phyloP scores from a whole-genome alignment of 176 grass and related monocot species.

The Rhynchospora pubera region DNA sequence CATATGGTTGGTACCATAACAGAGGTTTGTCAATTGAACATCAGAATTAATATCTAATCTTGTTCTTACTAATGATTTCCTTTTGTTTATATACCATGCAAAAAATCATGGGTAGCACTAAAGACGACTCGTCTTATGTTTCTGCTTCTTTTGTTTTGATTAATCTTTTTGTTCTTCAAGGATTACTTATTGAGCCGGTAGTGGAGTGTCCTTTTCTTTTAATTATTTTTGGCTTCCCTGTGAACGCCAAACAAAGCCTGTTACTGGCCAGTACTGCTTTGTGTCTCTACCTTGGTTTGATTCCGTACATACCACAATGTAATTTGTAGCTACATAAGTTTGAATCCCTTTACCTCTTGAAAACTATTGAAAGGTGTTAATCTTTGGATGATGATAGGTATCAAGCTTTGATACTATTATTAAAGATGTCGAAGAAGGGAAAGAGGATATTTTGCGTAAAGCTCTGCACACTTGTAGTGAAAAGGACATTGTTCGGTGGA shows the following conservation, averaged over 20 bases:
- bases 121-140: neutral
- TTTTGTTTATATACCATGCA: neutral
- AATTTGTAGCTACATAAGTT: neutral
- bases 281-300: neutral
- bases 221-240: neutral
- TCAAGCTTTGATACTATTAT: conserved; percentile 55
- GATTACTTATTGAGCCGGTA: neutral
- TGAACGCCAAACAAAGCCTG: neutral
- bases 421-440: conserved; percentile 19
- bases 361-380: neutral
- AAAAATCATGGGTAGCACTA: neutral
- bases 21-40: conserved; percentile 52
- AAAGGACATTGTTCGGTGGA: conserved; percentile 65
- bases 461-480: conserved; percentile 26
- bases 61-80: neutral
- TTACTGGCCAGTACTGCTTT: neutral
- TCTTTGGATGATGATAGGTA: conserved; percentile 34
- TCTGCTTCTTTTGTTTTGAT: neutral
- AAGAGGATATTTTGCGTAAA: conserved; percentile 21
- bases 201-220: neutral
- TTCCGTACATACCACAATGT: neutral
- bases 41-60: neutral
- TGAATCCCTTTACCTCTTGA: neutral
- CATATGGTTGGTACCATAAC: conserved; percentile 32
- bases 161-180: neutral